phyloP scores from a whole-genome alignment of 768 basidiomycete species.

The Guyanaporus albipodus region DNA sequence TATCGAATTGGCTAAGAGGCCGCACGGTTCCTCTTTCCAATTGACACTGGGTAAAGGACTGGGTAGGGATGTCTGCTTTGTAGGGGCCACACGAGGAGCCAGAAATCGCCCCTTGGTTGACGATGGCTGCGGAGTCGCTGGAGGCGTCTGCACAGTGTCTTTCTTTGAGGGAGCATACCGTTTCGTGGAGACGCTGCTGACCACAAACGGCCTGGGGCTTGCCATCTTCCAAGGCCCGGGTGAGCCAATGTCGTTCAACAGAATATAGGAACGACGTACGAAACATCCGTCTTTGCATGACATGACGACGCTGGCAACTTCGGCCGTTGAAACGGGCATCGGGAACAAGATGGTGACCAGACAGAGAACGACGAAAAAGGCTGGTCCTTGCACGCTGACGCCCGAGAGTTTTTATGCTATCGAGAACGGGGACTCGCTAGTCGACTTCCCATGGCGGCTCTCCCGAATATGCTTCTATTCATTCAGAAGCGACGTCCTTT shows the following conservation, averaged over 20 bases:
- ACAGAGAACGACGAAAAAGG: background rate
- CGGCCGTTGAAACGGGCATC: background rate
- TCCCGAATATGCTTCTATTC: background rate
- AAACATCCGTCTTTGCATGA: background rate
- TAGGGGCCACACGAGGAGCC: too few relatives aligned
- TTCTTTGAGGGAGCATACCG: background rate
- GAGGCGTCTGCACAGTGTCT: too few relatives aligned
- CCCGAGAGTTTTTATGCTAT: background rate
- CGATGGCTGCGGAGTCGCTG: too few relatives aligned
- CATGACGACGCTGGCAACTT: background rate
- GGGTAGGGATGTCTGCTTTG: too few relatives aligned
- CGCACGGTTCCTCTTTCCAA: too few relatives aligned
- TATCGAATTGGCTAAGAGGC: too few relatives aligned
- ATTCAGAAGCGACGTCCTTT: background rate
- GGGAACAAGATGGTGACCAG: background rate
- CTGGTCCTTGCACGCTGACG: background rate
- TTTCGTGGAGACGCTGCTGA: background rate
- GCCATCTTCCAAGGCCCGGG: background rate
- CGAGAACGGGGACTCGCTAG: background rate
- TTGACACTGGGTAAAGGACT: too few relatives aligned
- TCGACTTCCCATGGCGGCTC: background rate
- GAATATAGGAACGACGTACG: conserved; percentile 1
- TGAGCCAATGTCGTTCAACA: too few relatives aligned
- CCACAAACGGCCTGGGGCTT: conserved; percentile 9
- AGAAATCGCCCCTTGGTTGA: too few relatives aligned